These are phyloP conservation scores for Coemansia sp. DNA, from an alignment of 192 early-diverging fungal species.

Conservation along the genomic window DNA sequence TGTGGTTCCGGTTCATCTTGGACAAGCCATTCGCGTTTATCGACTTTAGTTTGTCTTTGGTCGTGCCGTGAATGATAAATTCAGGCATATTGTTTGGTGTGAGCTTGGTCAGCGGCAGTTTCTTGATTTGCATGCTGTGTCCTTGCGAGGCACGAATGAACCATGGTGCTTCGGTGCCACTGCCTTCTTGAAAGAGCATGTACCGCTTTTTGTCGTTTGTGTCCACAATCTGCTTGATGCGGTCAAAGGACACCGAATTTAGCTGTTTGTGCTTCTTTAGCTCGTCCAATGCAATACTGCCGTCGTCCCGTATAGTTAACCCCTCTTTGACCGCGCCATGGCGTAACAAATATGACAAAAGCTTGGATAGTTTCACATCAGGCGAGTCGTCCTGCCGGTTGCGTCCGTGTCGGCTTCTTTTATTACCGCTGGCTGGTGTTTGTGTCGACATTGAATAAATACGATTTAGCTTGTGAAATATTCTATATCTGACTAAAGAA, in stretches of 20 bases:
- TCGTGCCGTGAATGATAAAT: constrained; percentile 39
- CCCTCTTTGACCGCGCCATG: constrained; percentile 81
- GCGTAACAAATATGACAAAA: constrained; percentile 78
- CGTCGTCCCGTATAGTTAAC: constrained; percentile 69
- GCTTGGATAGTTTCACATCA: constrained; percentile 67
- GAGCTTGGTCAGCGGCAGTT: constrained; percentile 31
- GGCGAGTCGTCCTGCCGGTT: constrained; percentile 26
- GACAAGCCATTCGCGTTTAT: constrained; percentile 63
- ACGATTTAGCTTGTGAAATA: background rate
- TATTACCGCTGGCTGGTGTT: background rate
- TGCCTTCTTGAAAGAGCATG: constrained; percentile 48
- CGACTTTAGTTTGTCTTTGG: constrained; percentile 15
- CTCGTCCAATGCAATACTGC: constrained; percentile 68
- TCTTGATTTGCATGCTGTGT: constrained; percentile 61
- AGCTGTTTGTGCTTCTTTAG: constrained; percentile 64
- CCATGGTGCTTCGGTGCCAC: constrained; percentile 35
- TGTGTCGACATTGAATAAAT: background rate
- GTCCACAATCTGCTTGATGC: constrained; percentile 68
- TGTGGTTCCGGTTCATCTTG: constrained; percentile 83
- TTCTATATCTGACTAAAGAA: background rate
- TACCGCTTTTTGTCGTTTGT: constrained; percentile 85
- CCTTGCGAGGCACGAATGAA: constrained; percentile 87
- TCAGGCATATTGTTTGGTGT: constrained; percentile 26
- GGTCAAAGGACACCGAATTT: constrained; percentile 56
- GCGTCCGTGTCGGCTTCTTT: background rate